Conservation (phyloP, 1,139 yeast species). For the Pichia sp. region DNA sequence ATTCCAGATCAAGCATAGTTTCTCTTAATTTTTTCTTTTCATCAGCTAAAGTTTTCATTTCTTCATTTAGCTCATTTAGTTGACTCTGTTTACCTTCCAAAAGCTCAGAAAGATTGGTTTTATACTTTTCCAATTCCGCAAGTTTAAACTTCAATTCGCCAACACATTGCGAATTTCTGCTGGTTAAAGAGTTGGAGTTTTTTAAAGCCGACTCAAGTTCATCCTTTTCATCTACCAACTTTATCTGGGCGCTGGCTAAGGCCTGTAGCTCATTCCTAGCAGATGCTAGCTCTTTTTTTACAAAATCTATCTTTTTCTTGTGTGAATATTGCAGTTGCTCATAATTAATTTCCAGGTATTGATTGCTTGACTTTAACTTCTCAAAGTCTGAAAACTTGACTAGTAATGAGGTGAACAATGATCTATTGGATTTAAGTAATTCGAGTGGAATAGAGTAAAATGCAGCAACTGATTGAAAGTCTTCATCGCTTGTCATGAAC, state of each 20-base stretch:
- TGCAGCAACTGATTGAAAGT: conserved; percentile 27
- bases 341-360: conserved; percentile 47
- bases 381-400: conserved; percentile 46
- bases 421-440: conserved; percentile 26
- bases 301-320: conserved; percentile 33
- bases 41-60: conserved; percentile 42
- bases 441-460: conserved; percentile 37
- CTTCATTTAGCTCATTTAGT: conserved; percentile 45
- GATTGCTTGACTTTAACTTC: conserved; percentile 46
- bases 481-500: conserved; percentile 17
- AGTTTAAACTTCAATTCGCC: conserved; percentile 24
- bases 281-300: conserved; percentile 32
- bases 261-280: conserved; percentile 13
- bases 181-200: not conserved
- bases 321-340: conserved; percentile 48
- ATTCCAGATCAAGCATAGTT: conserved; percentile 35
- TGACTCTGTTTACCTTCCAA: conserved; percentile 46
- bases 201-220: conserved; percentile 24
- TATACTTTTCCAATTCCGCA: conserved; percentile 34
- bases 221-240: conserved; percentile 29
- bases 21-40: conserved; percentile 45
- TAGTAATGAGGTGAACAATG: conserved; percentile 36
- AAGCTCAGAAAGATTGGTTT: conserved; percentile 37
- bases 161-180: not conserved
- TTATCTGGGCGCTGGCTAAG: conserved; percentile 30